Base-by-base conservation (phyloP, 2,329 filamentous ascomycete species). In the Alternaria arbusti region DNA sequence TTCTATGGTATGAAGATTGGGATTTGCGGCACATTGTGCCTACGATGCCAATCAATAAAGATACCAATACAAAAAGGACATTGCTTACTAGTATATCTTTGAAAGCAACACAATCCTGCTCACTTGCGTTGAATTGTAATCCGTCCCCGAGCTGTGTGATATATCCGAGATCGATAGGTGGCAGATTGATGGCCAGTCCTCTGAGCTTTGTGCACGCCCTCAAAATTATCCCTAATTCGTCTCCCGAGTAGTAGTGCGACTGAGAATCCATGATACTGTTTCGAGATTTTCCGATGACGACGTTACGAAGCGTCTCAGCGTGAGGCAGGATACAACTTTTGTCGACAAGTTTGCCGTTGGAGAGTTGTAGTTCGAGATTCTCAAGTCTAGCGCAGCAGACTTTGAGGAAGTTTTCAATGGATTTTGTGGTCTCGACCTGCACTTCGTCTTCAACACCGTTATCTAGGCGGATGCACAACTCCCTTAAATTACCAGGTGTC, bases 131-230 rank as follows among this genome's bases (percentile, higher is more conserved):
- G 25, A 49, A n/a, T n/a, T 12, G 23, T 7, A 49, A 28, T 11
- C 1, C 23, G 10, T 5, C 10, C 10, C 25, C n/a, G 13, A 28
- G 1, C n/a, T 28, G 0, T 17, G 25, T 28, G 6, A 49, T 28
- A 10, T n/a, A 3, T 17, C 46, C 23, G 23, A 2, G 46, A 7
- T 17, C 25, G 15, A 2, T 17, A 3, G 6, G 46, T 13, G 46
- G 46, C 9, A 49, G 20, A n/a, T 49, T 28, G 46, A 49, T 49
- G 13, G 46, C 46, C 6, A 49, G 46, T n/a, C 23, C n/a, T 49
- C 17, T 20, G 25, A 49, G 23, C 11, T 17, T 49, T 10, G 25
- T 49, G 46, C 46, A 49, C 15, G 46, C 23, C 25, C 17, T 49
- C 7, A 49, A 12, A n/a, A 49, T 49, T n/a, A n/a, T 3, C 12